Conservation (phyloP, 805 yeast species). For the Suhomyces faveliae region DNA sequence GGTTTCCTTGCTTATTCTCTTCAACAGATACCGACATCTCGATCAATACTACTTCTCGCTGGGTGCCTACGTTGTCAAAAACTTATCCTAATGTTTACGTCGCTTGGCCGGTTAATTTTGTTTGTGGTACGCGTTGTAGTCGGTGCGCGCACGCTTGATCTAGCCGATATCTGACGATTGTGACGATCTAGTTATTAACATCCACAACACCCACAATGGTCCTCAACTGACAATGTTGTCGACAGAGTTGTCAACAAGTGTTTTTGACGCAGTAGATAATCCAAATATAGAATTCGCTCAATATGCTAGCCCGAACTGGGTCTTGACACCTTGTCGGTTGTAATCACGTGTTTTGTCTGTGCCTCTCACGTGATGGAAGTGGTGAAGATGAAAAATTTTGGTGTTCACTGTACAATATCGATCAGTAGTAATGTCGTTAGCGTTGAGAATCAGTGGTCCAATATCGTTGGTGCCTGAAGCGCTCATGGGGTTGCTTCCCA, state of each 20-base stretch:
- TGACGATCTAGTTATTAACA: neutral
- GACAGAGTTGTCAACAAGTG: no score
- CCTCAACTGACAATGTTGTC: neutral
- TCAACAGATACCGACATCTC: slow-evolving; percentile 16
- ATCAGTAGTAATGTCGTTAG: slow-evolving; percentile 22
- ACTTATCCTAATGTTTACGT: slow-evolving; percentile 1
- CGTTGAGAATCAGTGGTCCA: slow-evolving; percentile 20
- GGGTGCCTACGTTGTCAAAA: neutral
- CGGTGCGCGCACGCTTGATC: slow-evolving; percentile 1
- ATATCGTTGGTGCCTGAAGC: slow-evolving; percentile 3
- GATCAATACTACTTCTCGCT: neutral
- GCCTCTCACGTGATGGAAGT: no score
- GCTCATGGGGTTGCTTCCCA: slow-evolving; percentile 11
- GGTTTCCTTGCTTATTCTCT: slow-evolving; percentile 37
- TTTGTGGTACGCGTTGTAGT: slow-evolving; percentile 4
- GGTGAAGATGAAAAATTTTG: slow-evolving; percentile 1
- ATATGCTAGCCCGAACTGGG: neutral
- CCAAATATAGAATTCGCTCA: neutral
- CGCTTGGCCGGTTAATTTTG: slow-evolving; percentile 6
- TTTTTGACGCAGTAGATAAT: neutral
- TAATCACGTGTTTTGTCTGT: neutral
- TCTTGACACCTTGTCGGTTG: neutral
- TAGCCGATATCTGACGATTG: neutral
- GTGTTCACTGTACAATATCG: neutral
- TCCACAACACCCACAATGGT: neutral